Percentiles rank a stretch among this genome's conserved stretches.
These are phyloP conservation scores for Phytopythium ostracodes DNA, from an alignment of 352 stramenopile genomes.

Conservation along the genomic window DNA sequence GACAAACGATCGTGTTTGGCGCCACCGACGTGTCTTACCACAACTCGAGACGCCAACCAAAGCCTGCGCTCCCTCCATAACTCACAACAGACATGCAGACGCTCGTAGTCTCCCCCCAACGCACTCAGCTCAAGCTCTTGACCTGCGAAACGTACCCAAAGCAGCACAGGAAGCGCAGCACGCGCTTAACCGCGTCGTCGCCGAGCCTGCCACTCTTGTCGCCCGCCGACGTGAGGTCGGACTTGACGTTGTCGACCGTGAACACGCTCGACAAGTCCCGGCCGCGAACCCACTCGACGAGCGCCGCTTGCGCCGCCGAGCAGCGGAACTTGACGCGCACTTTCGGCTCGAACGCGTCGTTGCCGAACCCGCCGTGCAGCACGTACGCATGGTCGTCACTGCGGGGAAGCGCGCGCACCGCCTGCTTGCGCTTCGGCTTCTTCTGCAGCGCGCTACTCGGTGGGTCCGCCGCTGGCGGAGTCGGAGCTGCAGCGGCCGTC, in stretches of 20 bases:
- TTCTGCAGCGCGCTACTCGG: slow-evolving; percentile 33
- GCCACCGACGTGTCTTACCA: no score
- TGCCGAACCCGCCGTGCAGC: slow-evolving; percentile 31
- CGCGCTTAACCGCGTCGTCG: slow-evolving; percentile 27
- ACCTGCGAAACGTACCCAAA: slow-evolving; percentile 11
- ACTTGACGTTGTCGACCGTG: slow-evolving; percentile 23
- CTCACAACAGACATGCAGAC: background rate
- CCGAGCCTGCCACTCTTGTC: background rate
- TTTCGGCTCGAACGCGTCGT: slow-evolving; percentile 17
- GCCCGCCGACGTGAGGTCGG: background rate
- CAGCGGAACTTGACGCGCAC: slow-evolving; percentile 53
- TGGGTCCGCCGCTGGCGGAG: background rate
- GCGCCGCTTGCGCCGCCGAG: slow-evolving; percentile 28
- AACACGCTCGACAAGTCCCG: slow-evolving; percentile 22
- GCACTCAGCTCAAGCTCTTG: background rate
- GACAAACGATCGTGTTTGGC: no score
- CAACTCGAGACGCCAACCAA: background rate
- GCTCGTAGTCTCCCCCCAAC: background rate
- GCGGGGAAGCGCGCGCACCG: slow-evolving; percentile 1
- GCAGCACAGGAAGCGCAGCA: slow-evolving; percentile 50
- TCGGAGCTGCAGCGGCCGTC: no score
- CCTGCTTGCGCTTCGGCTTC: slow-evolving; percentile 28
- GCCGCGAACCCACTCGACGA: slow-evolving; percentile 56
- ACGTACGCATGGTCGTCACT: slow-evolving; percentile 25
- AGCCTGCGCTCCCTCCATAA: background rate